phyloP scores from a whole-genome alignment of 2,329 filamentous ascomycete genomes.

The Ophiosphaerella narmari region DNA sequence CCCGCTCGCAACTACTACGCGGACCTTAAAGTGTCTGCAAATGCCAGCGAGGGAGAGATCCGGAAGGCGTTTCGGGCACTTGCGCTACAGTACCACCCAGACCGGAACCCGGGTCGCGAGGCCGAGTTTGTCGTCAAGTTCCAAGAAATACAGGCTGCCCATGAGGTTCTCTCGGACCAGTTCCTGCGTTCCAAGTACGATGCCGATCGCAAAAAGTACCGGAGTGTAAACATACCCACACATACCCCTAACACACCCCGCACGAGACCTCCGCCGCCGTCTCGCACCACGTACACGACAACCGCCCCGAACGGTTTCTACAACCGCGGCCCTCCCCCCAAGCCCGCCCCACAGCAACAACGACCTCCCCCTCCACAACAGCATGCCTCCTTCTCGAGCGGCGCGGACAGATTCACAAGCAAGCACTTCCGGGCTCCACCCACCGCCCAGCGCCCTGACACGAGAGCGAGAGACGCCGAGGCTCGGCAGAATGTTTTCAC shows the following conservation, averaged over 20 bases:
- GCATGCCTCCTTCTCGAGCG: conserved; percentile 39
- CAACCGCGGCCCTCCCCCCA: conserved; percentile 38
- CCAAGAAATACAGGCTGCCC: conserved; percentile 82
- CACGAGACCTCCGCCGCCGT: conserved; percentile 50
- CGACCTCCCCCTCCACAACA: conserved; percentile 32
- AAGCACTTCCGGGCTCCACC: conserved; percentile 48
- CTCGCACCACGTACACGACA: conserved; percentile 50
- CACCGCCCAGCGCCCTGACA: conserved; percentile 36
- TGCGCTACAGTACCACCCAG: conserved; percentile 84
- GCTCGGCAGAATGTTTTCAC: conserved; percentile 52
- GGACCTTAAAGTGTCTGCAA: conserved; percentile 73
- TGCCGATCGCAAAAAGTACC: conserved; percentile 58
- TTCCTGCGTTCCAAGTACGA: conserved; percentile 66
- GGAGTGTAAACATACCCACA: conserved; percentile 32
- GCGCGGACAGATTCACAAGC: conserved; percentile 51
- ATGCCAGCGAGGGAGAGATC: conserved; percentile 73
- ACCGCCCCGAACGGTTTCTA: conserved; percentile 40
- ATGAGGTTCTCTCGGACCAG: conserved; percentile 73
- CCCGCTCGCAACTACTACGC: conserved; percentile 79
- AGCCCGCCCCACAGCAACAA: conserved; percentile 26
- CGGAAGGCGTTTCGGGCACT: conserved; percentile 87
- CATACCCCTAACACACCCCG: conserved; percentile 48
- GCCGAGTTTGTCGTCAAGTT: conserved; percentile 80
- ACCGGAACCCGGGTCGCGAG: conserved; percentile 84
- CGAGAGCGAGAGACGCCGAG: conserved; percentile 44